These are phyloP conservation scores for Colletotrichum sp. DNA, from an alignment of 2,329 filamentous ascomycete genomes.

Conservation along the genomic window DNA sequence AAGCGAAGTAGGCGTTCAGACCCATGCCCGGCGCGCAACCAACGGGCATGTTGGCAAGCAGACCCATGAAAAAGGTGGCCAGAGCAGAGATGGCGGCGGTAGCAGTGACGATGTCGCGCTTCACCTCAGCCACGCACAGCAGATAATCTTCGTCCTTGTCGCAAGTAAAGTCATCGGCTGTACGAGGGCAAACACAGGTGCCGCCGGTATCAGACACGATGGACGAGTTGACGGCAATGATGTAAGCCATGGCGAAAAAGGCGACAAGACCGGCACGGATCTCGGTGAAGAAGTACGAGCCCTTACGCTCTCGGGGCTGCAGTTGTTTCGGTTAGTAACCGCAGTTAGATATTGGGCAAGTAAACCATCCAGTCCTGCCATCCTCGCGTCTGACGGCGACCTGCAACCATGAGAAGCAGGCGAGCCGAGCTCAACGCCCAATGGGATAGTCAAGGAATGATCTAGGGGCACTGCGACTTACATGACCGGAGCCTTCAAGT, in stretches of 20 bases:
- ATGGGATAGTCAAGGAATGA: not conserved
- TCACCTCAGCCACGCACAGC: conserved; percentile 68
- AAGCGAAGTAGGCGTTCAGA: conserved; percentile 87
- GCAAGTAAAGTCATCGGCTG: conserved; percentile 58
- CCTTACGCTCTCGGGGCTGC: conserved; percentile 73
- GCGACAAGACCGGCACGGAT: conserved; percentile 82
- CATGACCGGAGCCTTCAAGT: conserved; percentile 83
- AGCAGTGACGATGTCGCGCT: conserved; percentile 82
- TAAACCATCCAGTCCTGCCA: not conserved
- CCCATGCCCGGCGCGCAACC: conserved; percentile 55
- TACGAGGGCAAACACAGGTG: conserved; percentile 73
- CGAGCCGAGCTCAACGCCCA: not conserved
- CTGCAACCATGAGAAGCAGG: not conserved
- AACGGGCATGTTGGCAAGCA: conserved; percentile 74
- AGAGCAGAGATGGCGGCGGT: conserved; percentile 84
- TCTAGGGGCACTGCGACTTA: conserved; percentile 51
- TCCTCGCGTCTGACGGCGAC: not conserved
- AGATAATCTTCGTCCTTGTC: conserved; percentile 60
- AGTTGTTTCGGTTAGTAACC: conserved; percentile 17
- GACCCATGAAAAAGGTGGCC: conserved; percentile 81
- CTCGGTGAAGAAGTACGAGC: conserved; percentile 82
- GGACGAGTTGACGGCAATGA: conserved; percentile 58
- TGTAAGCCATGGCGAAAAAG: conserved; percentile 70
- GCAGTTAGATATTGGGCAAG: not conserved
- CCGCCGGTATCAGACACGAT: conserved; percentile 71